These are phyloP conservation scores for Crithidia fasciculata DNA, from an alignment of 208 protist genomes.

Conservation along the genomic window DNA sequence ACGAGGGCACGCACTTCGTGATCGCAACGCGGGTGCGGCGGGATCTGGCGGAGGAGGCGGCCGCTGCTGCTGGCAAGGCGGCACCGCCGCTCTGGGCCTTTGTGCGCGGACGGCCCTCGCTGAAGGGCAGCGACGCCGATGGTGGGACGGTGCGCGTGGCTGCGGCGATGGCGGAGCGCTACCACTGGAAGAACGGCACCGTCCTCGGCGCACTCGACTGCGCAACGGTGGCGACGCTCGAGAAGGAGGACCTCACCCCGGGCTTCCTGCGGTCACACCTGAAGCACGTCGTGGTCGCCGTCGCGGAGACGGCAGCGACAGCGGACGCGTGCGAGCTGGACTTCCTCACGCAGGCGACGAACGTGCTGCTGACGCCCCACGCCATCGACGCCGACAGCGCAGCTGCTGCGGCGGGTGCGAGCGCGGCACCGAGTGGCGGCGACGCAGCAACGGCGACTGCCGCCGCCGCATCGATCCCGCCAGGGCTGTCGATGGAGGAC, in stretches of 20 bases:
- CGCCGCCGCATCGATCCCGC: background rate
- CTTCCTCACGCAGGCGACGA: slow-evolving; percentile 55
- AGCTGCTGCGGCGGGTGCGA: background rate
- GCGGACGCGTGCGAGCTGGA: slow-evolving; percentile 30
- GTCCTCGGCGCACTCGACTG: slow-evolving; percentile 62
- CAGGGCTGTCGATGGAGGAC: slow-evolving; percentile 28
- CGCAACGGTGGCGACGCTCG: slow-evolving; percentile 48
- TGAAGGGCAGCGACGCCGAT: background rate
- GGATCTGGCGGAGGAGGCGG: slow-evolving; percentile 11
- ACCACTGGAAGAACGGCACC: slow-evolving; percentile 55
- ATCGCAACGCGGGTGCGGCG: slow-evolving; percentile 74
- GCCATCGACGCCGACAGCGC: slow-evolving; percentile 5
- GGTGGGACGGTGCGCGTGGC: slow-evolving; percentile 11
- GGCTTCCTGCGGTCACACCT: slow-evolving; percentile 70
- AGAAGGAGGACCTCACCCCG: slow-evolving; percentile 64
- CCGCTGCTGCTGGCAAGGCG: background rate
- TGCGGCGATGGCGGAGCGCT: slow-evolving; percentile 39
- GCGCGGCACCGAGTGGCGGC: background rate
- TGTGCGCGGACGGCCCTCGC: slow-evolving; percentile 41
- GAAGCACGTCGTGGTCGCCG: slow-evolving; percentile 35
- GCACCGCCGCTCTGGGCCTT: slow-evolving; percentile 54
- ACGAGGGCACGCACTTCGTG: slow-evolving; percentile 86
- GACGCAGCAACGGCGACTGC: background rate
- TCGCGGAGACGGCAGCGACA: slow-evolving; percentile 25
- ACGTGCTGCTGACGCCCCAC: slow-evolving; percentile 65